Evolutionary conservation across 108 stramenopile genomes (phyloP), one percentile per base, ranked within the genome.

Genomic region (Nitzschia sp.): DNA sequence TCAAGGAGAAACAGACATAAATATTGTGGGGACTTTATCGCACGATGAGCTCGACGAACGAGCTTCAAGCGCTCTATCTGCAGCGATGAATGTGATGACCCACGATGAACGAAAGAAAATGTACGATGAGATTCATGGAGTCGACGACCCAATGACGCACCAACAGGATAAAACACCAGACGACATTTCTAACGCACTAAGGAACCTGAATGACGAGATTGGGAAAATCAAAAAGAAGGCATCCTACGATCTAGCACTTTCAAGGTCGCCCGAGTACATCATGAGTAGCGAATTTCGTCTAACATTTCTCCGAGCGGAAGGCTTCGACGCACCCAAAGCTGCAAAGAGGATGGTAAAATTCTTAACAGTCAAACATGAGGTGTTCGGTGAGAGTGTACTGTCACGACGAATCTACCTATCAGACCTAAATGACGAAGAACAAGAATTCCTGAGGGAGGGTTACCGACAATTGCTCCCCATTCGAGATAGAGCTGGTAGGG

Each of bases 231-330:
- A 51, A 19, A 51, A 23, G 49, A n/a, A n/a, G n/a, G n/a, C n/a
- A n/a, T n/a, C n/a, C n/a, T n/a, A n/a, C 49, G 4, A 21, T 51
- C 19, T 21, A n/a, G 13, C 18, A 51, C 21, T 27, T 27, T 23
- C 9, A 59, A 47, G 25, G 75, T 45, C 29, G 33, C 19, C 17
- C n/a, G n/a, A n/a, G 21, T 64, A 64, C 11, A 45, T 64, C 42
- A 64, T 18, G 18, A 33, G 33, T 5, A 21, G 11, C 3, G 21
- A 17, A 6, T 64, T 64, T 47, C 30, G 27, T 18, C 29, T 68
- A 30, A n/a, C 15, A 54, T 76, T 76, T 33, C 59, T 76, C 46
- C 75, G 75, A 21, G 62, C 75, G 11, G 75, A 76, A 54, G 26
- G 28, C 18, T 76, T 76, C 30, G 51, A 76, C 49, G 70, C 54